Evolutionary conservation across 768 basidiomycete genomes (phyloP).

Genomic region (Psilocybe sp.): DNA sequence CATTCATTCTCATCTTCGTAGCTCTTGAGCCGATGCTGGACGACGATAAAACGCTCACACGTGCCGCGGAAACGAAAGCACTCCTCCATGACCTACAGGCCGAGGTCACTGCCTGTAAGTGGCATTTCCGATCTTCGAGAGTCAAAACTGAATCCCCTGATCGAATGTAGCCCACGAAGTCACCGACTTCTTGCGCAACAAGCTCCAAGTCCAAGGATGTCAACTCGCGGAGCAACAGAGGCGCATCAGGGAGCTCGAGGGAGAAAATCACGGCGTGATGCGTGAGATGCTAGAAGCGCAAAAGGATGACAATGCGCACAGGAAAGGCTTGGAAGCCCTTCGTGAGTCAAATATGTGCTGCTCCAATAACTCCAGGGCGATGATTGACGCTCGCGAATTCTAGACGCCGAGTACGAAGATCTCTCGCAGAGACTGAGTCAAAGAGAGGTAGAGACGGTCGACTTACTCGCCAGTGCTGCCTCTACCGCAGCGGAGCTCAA

Average conservation of each 20-base stretch:
- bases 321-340: constrained; percentile 5
- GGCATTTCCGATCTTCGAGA: neutral
- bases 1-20: constrained; percentile 3
- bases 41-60: constrained; percentile 14
- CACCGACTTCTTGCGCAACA: constrained; percentile 36
- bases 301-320: constrained; percentile 14
- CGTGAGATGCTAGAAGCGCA: constrained; percentile 14
- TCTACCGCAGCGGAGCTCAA: constrained; percentile 17
- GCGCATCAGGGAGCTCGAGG: constrained; percentile 34
- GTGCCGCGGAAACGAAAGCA: constrained; percentile 19
- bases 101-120: constrained; percentile 26
- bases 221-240: constrained; percentile 30
- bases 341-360: constrained; percentile 5
- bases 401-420: too few relatives aligned
- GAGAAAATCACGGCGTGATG: constrained; percentile 22
- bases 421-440: constrained; percentile 20
- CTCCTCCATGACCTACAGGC: constrained; percentile 23
- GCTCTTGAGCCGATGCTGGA: constrained; percentile 23
- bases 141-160: neutral
- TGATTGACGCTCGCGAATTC: too few relatives aligned
- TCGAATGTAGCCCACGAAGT: constrained; percentile 30
- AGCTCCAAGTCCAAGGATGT: constrained; percentile 30
- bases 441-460: constrained; percentile 28
- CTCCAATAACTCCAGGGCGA: too few relatives aligned
- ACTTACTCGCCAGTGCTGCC: constrained; percentile 20